A percentile compares a stretch with the other conserved stretches of the same genome.
Conservation (phyloP, 2,329 filamentous ascomycete genomes). For the Scedosporium boydii region DNA sequence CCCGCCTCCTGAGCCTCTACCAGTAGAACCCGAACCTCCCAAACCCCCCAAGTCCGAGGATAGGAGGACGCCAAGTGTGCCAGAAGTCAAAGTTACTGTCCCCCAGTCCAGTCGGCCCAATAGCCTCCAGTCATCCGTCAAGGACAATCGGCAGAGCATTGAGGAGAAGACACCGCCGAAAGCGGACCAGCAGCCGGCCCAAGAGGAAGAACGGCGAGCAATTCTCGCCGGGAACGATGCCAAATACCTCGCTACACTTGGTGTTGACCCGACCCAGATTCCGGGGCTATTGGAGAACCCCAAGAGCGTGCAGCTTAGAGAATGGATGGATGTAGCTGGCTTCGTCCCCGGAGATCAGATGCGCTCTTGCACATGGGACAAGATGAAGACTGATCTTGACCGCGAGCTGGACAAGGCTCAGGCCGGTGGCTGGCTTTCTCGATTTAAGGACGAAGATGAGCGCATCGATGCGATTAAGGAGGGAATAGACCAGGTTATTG, state of each 20-base stretch:
- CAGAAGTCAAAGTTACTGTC: conserved; percentile 50
- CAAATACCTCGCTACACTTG: conserved; percentile 68
- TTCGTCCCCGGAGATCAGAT: conserved; percentile 73
- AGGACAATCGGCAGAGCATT: conserved; percentile 23
- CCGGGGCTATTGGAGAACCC: conserved; percentile 57
- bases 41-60: conserved; percentile 19
- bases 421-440: conserved; percentile 83
- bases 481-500: conserved; percentile 81
- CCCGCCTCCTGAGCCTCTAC: conserved; percentile 14
- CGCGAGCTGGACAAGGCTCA: conserved; percentile 84
- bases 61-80: conserved; percentile 29
- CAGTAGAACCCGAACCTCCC: conserved; percentile 13
- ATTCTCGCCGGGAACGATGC: conserved; percentile 63
- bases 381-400: conserved; percentile 73
- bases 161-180: conserved; percentile 13
- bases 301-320: conserved; percentile 69
- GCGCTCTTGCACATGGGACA: conserved; percentile 65
- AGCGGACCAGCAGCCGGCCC: conserved; percentile 19
- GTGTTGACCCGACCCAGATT: conserved; percentile 51
- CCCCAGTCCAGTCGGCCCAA: conserved; percentile 30
- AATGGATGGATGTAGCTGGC: conserved; percentile 76
- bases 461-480: conserved; percentile 77
- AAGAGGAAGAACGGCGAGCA: conserved; percentile 46
- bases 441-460: conserved; percentile 79
- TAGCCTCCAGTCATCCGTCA: conserved; percentile 28